These are phyloP conservation scores for Rosa persica DNA, from an alignment of 306 rosid species.

Conservation along the genomic window DNA sequence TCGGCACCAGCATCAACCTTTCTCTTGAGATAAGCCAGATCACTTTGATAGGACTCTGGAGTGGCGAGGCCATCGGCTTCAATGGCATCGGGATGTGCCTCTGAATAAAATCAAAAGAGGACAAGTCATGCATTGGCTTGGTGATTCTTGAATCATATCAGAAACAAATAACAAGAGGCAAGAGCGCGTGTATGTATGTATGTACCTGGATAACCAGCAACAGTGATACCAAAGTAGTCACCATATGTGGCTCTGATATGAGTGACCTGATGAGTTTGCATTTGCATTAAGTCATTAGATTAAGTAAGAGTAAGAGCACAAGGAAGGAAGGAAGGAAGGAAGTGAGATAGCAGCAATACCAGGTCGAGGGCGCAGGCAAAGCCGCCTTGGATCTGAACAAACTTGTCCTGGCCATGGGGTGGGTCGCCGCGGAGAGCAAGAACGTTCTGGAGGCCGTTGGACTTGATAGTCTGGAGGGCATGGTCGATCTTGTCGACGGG, in stretches of 20 bases:
- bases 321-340: too few species aligned
- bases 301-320: not conserved
- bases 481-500: constrained; percentile 90
- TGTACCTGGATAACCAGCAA: constrained; percentile 95
- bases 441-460: constrained; percentile 89
- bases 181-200: too few species aligned
- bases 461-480: constrained; percentile 77
- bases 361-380: constrained; percentile 93
- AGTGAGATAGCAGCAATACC: constrained; percentile 29
- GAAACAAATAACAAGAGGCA: not conserved
- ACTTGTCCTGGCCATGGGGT: constrained; percentile 96
- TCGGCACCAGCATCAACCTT: constrained; percentile 99
- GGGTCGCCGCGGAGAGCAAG: constrained; percentile 98
- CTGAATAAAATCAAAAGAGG: constrained; percentile 31
- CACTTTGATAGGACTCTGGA: constrained; percentile 66
- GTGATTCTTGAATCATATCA: not conserved
- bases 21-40: constrained; percentile 79
- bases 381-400: constrained; percentile 85
- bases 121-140: not conserved
- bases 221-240: constrained; percentile 91
- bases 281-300: not conserved
- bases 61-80: constrained; percentile 73
- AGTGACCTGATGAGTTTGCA: constrained; percentile 47
- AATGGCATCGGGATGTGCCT: constrained; percentile 91
- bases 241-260: constrained; percentile 76